Conservation (phyloP, 495 filamentous ascomycete species). For the Polyplosphaeria fusca region DNA sequence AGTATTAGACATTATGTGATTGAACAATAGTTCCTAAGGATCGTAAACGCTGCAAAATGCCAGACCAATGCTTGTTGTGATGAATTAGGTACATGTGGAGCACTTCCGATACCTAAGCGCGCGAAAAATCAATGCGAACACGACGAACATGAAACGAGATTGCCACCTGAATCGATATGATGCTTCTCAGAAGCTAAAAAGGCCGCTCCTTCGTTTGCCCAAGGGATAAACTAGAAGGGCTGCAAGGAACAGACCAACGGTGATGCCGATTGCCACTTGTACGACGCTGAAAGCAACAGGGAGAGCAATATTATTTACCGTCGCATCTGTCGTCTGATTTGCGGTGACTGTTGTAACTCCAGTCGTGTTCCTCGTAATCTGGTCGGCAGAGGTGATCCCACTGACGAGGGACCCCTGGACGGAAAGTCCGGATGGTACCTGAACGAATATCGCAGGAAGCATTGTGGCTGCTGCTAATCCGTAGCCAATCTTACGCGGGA, state of each 20-base stretch:
- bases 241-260: conserved; percentile 83
- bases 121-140: too few relatives aligned
- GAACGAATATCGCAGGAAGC: conserved; percentile 90
- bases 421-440: conserved; percentile 86
- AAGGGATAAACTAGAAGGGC: conserved; percentile 86
- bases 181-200: conserved; percentile 73
- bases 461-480: conserved; percentile 85
- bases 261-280: conserved; percentile 89
- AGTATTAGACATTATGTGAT: too few relatives aligned
- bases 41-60: too few relatives aligned
- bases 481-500: conserved; percentile 52
- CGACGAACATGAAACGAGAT: too few relatives aligned
- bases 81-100: too few relatives aligned
- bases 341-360: conserved; percentile 41
- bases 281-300: conserved; percentile 86
- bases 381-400: conserved; percentile 80
- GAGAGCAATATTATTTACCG: conserved; percentile 66
- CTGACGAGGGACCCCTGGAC: conserved; percentile 77
- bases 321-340: conserved; percentile 45
- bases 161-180: too few relatives aligned
- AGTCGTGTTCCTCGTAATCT: conserved; percentile 56
- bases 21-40: too few relatives aligned
- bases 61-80: too few relatives aligned
- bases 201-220: conserved; percentile 82
- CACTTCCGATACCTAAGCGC: too few relatives aligned